phyloP scores from a whole-genome alignment of 768 basidiomycete species.

The Mycena maculata region DNA sequence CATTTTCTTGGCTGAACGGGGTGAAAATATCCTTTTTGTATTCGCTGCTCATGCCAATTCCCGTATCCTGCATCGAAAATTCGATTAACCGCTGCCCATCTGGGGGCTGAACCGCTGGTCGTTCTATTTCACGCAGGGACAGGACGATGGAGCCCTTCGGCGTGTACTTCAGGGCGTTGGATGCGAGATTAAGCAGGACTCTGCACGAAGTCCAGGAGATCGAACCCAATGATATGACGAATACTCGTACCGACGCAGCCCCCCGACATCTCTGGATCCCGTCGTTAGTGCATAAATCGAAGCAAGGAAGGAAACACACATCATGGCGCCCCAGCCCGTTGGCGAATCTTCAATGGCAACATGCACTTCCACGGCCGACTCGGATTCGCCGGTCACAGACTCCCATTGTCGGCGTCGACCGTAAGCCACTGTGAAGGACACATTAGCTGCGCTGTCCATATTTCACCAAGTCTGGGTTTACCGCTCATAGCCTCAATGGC shows the following conservation, averaged over 20 bases:
- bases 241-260: conserved; percentile 12
- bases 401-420: conserved; percentile 22
- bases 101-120: background rate
- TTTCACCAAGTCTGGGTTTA: background rate
- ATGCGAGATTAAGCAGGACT: conserved; percentile 21
- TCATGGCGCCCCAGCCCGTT: conserved; percentile 13
- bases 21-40: conserved; percentile 21
- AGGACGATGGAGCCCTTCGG: conserved; percentile 18
- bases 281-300: background rate
- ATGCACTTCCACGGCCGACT: conserved; percentile 13
- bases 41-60: conserved; percentile 24
- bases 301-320: background rate
- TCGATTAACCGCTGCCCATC: conserved; percentile 12
- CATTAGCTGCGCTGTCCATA: background rate
- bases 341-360: conserved; percentile 20
- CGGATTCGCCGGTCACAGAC: conserved; percentile 3
- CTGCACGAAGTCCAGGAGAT: background rate
- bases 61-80: conserved; percentile 21
- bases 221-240: background rate
- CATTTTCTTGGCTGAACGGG: conserved; percentile 16
- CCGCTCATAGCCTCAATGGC: conserved; percentile 15
- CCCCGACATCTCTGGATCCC: conserved; percentile 8
- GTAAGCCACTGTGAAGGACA: conserved; percentile 5
- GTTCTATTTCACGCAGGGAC: conserved; percentile 4
- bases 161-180: conserved; percentile 23